A percentile compares a stretch with the other conserved stretches of the same genome.
Evolutionary conservation across 2,329 filamentous ascomycete species (phyloP).

Genomic region (Aschersonia sp.): DNA sequence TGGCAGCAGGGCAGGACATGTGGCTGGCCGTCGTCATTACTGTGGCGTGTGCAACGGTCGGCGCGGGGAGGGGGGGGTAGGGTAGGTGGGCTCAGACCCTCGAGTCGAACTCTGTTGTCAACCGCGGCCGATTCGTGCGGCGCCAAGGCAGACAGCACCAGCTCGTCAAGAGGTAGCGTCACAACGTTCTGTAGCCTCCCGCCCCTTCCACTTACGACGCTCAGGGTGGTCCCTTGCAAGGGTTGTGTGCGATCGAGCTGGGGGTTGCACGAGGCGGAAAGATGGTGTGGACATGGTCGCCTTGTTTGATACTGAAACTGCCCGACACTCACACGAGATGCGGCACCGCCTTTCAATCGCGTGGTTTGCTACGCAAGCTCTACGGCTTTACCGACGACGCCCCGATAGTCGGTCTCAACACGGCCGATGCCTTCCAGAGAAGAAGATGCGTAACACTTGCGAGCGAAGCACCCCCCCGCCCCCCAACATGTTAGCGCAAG

Average conservation of each 20-base stretch:
- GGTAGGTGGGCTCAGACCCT: neutral
- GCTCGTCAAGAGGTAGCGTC: neutral
- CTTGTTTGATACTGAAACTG: neutral
- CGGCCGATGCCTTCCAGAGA: neutral
- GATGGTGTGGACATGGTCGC: neutral
- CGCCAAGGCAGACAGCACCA: too few species aligned
- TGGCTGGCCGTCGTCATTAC: neutral
- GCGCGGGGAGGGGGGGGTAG: too few species aligned
- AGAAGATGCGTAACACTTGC: neutral
- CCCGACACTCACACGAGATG: neutral
- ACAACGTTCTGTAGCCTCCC: neutral
- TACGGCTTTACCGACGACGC: too few species aligned
- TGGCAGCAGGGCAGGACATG: neutral
- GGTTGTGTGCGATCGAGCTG: neutral
- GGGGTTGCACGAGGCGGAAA: neutral
- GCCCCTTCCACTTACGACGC: neutral
- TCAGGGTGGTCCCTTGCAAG: neutral
- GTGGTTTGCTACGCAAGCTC: neutral
- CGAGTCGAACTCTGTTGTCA: neutral
- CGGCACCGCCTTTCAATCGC: neutral
- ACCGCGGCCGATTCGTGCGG: neutral
- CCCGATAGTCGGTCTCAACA: neutral
- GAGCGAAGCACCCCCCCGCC: too few species aligned
- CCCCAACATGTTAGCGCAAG: neutral
- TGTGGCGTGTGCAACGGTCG: neutral